These are phyloP conservation scores for Helichrysum umbraculigerum DNA, from an alignment of 129 eudicot species.

Conservation along the genomic window DNA sequence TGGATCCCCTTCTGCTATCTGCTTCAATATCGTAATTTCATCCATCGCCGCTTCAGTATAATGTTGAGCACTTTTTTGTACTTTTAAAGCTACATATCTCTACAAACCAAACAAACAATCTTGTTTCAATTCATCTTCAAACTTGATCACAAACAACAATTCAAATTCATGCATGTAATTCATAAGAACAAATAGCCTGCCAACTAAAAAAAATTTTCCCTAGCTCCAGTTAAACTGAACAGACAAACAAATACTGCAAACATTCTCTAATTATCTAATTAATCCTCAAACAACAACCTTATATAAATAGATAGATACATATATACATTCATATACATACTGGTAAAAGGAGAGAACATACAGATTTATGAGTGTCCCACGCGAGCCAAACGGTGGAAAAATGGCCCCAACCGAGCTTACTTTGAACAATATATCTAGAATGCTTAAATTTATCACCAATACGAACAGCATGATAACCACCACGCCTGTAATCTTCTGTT, in stretches of 20 bases:
- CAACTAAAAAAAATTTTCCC: not conserved
- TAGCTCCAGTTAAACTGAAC: not conserved
- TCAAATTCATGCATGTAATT: constrained; percentile 2
- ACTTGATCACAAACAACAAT: constrained; percentile 16
- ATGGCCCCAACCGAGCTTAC: constrained; percentile 99
- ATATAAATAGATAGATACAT: not conserved
- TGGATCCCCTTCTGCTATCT: constrained; percentile 85
- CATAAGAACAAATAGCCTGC: not conserved
- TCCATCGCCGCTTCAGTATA: constrained; percentile 96
- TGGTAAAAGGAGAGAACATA: constrained; percentile 21
- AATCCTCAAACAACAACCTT: not conserved
- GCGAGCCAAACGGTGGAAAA: constrained; percentile 99
- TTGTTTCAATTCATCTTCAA: not conserved
- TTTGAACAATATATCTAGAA: constrained; percentile 78
- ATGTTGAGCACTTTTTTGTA: constrained; percentile 95
- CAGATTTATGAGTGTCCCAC: constrained; percentile 86
- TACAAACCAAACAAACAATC: constrained; percentile 23
- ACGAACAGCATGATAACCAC: constrained; percentile 92
- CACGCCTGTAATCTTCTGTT: constrained; percentile 82
- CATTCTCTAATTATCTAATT: constrained; percentile 3
- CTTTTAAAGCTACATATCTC: constrained; percentile 88
- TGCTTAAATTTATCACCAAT: constrained; percentile 78
- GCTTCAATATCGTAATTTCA: constrained; percentile 80
- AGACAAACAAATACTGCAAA: not conserved
- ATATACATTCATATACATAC: not conserved